Conservation (phyloP, 768 basidiomycete species). For the Mycena rosella region DNA sequence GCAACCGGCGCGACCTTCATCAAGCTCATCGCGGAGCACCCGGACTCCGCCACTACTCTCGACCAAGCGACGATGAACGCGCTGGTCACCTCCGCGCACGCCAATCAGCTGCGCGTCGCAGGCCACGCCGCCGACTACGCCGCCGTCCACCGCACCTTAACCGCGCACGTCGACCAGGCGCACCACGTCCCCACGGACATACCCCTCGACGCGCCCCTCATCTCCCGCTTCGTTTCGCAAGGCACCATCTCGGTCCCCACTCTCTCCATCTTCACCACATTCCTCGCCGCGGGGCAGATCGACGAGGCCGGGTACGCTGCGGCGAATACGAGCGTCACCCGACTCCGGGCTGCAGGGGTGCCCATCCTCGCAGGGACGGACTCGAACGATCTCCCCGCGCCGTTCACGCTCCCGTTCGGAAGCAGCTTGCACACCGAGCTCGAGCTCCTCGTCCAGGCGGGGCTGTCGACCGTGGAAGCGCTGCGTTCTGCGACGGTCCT, state of each 20-base stretch:
- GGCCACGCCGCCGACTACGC: conserved; percentile 23
- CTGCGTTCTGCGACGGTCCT: conserved; percentile 24
- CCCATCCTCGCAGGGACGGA: conserved; percentile 23
- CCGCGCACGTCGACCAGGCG: conserved; percentile 1
- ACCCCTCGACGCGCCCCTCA: conserved; percentile 5
- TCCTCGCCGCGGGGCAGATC: background rate
- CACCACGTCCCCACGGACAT: conserved; percentile 14
- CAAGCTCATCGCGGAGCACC: conserved; percentile 9
- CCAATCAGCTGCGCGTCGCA: background rate
- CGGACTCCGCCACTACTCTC: conserved; percentile 7
- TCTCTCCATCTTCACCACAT: background rate
- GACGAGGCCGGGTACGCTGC: background rate
- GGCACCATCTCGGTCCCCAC: conserved; percentile 10
- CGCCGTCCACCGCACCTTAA: background rate
- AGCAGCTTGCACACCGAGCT: conserved; percentile 14
- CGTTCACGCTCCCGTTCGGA: conserved; percentile 18
- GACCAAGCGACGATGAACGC: conserved; percentile 25
- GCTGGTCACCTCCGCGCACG: conserved; percentile 13
- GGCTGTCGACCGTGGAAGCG: conserved; percentile 22
- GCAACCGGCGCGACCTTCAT: conserved; percentile 20
- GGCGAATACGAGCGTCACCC: conserved; percentile 1
- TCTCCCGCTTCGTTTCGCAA: conserved; percentile 6
- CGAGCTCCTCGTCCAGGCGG: conserved; percentile 23
- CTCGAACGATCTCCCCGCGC: background rate
- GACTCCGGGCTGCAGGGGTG: background rate